Evolutionary conservation across 306 rosid species (phyloP), one percentile per base, ranked within the genome.

Genomic region (Gastrolobium bilobum): DNA sequence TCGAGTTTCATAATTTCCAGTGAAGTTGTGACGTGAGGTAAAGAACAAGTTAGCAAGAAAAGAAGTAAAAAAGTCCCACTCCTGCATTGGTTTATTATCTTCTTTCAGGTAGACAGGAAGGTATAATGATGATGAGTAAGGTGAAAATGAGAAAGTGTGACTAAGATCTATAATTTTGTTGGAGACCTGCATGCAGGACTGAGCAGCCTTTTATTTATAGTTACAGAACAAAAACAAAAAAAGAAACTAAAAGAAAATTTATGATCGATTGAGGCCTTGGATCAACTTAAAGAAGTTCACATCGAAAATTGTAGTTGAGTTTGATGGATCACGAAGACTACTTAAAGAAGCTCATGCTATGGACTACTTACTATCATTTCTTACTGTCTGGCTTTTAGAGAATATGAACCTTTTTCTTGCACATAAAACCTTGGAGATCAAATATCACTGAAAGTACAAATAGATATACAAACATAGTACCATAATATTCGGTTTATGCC

Each of bases 271-370:
- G 46, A 68, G 73, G 77, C 43, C 38, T 79, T 44, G 72, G 72
- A 59, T 75, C 37, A 58, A 69, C 63, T 60, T 90, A 89, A 88
- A 88, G 82, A 87, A 48, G 4, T 83, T 95, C 98, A 92, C 97
- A 90, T 91, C 98, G 88, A 60, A 70, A 82, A 73, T 88, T 87
- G 86, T n/a, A n/a, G n/a, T n/a, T 86, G 93, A 90, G 99, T 95
- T 88, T 76, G 99, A 94, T 90, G 89, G 4, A 89, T 92, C 99
- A 95, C 98, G 94, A 80, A 98, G 86, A 79, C n/a, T n/a, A 69
- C 63, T 60, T 90, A 89, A 88, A 88, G 82, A 87, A 48, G 4
- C 81, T 95, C 26, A 20, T 20, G 26, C 26, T 20, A 20, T 20
- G 26, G 1, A 20, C 26, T 20, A 20, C 26, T 20, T 20, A 20